Evolutionary conservation across 2,329 filamentous ascomycete species (phyloP), one percentile per base, ranked within the genome.

Genomic region (Nemania sp.): DNA sequence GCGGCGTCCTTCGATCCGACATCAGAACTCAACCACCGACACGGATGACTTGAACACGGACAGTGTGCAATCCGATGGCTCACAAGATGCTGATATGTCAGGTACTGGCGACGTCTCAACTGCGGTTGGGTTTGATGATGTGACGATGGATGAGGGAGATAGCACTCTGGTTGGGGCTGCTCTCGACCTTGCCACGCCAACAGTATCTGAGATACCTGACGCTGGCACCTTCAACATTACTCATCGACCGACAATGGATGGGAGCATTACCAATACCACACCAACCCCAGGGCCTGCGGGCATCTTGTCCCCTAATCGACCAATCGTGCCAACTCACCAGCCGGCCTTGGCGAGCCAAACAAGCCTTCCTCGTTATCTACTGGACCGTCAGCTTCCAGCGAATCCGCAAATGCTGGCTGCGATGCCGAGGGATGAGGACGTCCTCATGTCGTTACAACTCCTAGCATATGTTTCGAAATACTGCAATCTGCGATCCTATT

Each of bases 391-490:
- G 48, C 77, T 89, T 54, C 83, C 87, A 39, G 86, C 90, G 25
- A 85, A 87, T 70, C 85, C 89, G 15, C 88, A 89, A 67, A 88
- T 96, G 69, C 80, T 97, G 34, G 91, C 93, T 29, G 90, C 92
- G 11, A 96, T 98, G 90, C 95, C 95, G 10, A 87, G 95, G 52
- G 95, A 99, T 70, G 95, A 99, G 75, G 95, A 99, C 71, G 95
- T 99, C 2, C 82, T 99, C 65, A 97, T 99, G 94, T 97, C 95
- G 5, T 83, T 99, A 39, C 95, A 99, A 76, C 85, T 99, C 18
- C 84, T 99, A 47, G 95, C 95, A 15, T 99, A 99, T 74, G 94
- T 99, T 58, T 97, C 93, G 21, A 99, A 99, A 76, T 99, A 99
- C 78, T 98, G 95, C 81, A 96, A 96, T 69, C 85, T 99, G 32